phyloP scores from a whole-genome alignment of 495 filamentous ascomycete genomes.

The Hypoxylon subgilvum region DNA sequence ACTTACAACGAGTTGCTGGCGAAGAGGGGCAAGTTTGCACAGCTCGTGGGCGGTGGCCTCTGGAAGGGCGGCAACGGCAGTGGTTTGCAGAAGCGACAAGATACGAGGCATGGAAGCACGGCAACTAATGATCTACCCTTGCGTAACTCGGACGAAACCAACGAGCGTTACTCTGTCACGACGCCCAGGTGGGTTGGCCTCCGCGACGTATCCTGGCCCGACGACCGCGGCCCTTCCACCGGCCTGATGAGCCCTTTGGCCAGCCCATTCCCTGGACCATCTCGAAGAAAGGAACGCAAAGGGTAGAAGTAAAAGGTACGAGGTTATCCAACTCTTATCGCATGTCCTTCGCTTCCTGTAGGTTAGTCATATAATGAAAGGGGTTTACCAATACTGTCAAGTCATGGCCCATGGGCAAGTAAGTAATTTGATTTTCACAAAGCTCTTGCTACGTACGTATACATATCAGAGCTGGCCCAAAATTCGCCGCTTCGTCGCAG shows the following conservation, averaged over 20 bases:
- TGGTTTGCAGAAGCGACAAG: not conserved
- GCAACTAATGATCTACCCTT: constrained; percentile 28
- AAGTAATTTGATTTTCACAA: too few relatives aligned
- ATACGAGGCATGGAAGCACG: not conserved
- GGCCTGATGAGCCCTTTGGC: constrained; percentile 36
- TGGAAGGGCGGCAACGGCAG: constrained; percentile 30
- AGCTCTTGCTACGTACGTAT: too few relatives aligned
- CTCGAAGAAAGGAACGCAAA: constrained; percentile 34
- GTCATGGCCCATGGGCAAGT: too few relatives aligned
- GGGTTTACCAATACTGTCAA: too few relatives aligned
- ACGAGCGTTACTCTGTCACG: constrained; percentile 11
- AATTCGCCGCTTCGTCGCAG: too few relatives aligned
- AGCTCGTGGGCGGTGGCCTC: constrained; percentile 44
- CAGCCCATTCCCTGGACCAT: constrained; percentile 30
- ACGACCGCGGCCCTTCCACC: constrained; percentile 32
- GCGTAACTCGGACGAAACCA: constrained; percentile 6
- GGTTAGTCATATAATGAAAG: too few relatives aligned
- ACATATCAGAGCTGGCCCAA: too few relatives aligned
- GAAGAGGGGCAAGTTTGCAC: constrained; percentile 43
- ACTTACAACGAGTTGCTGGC: constrained; percentile 60
- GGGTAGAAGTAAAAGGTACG: not conserved
- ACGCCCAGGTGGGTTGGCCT: constrained; percentile 30
- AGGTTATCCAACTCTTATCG: too few relatives aligned
- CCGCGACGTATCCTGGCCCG: constrained; percentile 27
- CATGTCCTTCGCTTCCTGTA: too few relatives aligned